These are phyloP conservation scores for Gossypium aridum DNA, from an alignment of 441 rosid species.

Conservation along the genomic window DNA sequence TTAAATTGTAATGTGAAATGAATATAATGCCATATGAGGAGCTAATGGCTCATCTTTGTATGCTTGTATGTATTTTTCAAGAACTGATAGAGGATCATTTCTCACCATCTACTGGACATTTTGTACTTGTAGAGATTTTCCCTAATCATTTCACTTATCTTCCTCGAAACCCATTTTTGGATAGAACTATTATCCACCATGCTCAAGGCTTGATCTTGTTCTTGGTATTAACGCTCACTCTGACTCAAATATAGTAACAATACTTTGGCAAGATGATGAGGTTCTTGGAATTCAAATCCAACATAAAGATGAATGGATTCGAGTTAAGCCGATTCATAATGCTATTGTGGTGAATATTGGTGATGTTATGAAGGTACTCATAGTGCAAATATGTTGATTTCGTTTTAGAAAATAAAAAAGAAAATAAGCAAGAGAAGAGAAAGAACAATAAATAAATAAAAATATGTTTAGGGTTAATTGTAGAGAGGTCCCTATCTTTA, in stretches of 20 bases:
- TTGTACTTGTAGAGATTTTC: constrained; percentile 7
- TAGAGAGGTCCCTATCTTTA: too few species aligned
- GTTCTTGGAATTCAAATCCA: background rate
- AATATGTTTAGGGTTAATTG: too few species aligned
- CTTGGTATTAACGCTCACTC: background rate
- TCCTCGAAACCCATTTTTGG: too few species aligned
- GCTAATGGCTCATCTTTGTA: background rate
- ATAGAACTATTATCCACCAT: background rate
- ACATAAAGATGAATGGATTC: background rate
- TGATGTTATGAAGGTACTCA: background rate
- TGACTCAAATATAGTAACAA: background rate
- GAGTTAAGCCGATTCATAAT: background rate
- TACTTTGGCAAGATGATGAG: background rate
- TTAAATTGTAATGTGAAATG: constrained; percentile 8
- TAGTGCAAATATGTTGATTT: background rate
- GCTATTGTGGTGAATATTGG: background rate
- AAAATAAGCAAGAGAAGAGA: too few species aligned
- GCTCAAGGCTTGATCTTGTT: background rate
- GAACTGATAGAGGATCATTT: constrained; percentile 12
- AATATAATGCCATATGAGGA: background rate
- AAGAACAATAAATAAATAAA: too few species aligned
- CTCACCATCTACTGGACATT: constrained; percentile 19
- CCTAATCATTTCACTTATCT: too few species aligned
- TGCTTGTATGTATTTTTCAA: constrained; percentile 17
- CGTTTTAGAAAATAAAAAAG: too few species aligned